A percentile compares a stretch with the other conserved stretches of the same genome.
These are phyloP conservation scores for Clavispora asparagi DNA, from an alignment of 805 yeast genomes.

Conservation along the genomic window DNA sequence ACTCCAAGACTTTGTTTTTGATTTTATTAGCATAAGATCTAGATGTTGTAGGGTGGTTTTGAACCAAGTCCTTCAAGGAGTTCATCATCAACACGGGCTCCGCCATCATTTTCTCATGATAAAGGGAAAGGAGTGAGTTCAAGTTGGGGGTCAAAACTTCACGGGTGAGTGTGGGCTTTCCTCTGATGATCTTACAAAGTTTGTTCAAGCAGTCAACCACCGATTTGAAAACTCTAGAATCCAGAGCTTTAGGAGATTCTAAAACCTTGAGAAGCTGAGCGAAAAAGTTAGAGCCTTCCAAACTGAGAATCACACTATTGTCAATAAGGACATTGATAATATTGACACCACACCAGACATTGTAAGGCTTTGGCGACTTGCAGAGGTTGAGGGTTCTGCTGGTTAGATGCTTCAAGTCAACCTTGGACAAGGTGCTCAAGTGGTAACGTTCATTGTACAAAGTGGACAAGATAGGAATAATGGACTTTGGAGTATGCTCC, in stretches of 20 bases:
- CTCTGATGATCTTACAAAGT: slow-evolving; percentile 51
- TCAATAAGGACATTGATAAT: slow-evolving; percentile 40
- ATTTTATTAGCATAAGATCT: slow-evolving; percentile 70
- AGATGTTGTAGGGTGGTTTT: slow-evolving; percentile 69
- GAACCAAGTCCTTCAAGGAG: slow-evolving; percentile 37
- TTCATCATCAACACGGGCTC: slow-evolving; percentile 30
- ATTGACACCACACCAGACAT: slow-evolving; percentile 58
- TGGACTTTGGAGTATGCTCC: slow-evolving; percentile 16
- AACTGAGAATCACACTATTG: slow-evolving; percentile 28
- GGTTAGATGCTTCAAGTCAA: slow-evolving; percentile 47
- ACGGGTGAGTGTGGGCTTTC: slow-evolving; percentile 79
- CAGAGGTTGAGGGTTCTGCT: slow-evolving; percentile 39
- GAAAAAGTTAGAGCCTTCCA: slow-evolving; percentile 37
- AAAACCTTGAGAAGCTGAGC: slow-evolving; percentile 38
- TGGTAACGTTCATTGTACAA: slow-evolving; percentile 24
- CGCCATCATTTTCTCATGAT: slow-evolving; percentile 38
- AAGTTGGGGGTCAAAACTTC: slow-evolving; percentile 79
- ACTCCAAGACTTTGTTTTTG: slow-evolving; percentile 38
- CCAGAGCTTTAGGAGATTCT: slow-evolving; percentile 32
- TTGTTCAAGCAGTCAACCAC: slow-evolving; percentile 36
- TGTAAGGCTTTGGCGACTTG: slow-evolving; percentile 35
- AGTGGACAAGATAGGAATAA: slow-evolving; percentile 28
- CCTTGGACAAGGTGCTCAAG: slow-evolving; percentile 40
- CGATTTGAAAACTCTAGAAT: slow-evolving; percentile 30
- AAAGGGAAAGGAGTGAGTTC: slow-evolving; percentile 51